Percentiles rank a stretch among this genome's conserved stretches.
These are phyloP conservation scores for Boeremia lycopersici DNA, from an alignment of 2,329 filamentous ascomycete genomes.

Conservation along the genomic window DNA sequence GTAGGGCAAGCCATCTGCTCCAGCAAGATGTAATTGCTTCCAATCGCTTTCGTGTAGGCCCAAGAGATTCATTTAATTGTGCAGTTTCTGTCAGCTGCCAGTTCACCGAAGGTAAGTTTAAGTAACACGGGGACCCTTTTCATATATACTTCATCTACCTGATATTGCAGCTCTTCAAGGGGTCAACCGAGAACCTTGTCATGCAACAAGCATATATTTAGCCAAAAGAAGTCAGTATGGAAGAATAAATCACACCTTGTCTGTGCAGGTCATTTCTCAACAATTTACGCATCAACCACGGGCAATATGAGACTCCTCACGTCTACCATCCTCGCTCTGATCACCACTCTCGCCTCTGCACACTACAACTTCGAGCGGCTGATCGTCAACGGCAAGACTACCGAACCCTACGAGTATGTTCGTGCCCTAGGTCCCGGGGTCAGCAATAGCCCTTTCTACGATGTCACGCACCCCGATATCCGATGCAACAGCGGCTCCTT, in stretches of 20 bases:
- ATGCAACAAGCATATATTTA: neutral
- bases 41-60: too few species aligned
- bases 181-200: neutral
- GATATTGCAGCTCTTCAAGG: neutral
- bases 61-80: neutral
- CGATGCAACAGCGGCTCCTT: constrained; percentile 44
- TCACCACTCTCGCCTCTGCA: constrained; percentile 33
- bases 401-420: constrained; percentile 20
- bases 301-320: neutral
- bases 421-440: constrained; percentile 4
- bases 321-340: constrained; percentile 30
- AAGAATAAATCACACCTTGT: neutral
- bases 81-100: neutral
- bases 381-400: constrained; percentile 39
- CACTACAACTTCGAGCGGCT: constrained; percentile 48
- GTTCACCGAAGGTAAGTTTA: neutral
- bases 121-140: neutral
- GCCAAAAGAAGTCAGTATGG: neutral
- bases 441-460: constrained; percentile 6
- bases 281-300: neutral
- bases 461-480: constrained; percentile 26
- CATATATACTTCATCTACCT: constrained; percentile 3
- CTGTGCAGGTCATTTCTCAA: neutral
- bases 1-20: too few species aligned
- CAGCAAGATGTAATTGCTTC: too few species aligned